These are phyloP conservation scores for Umbelopsis vinacea DNA, from an alignment of 192 early-diverging fungal species.

Conservation along the genomic window DNA sequence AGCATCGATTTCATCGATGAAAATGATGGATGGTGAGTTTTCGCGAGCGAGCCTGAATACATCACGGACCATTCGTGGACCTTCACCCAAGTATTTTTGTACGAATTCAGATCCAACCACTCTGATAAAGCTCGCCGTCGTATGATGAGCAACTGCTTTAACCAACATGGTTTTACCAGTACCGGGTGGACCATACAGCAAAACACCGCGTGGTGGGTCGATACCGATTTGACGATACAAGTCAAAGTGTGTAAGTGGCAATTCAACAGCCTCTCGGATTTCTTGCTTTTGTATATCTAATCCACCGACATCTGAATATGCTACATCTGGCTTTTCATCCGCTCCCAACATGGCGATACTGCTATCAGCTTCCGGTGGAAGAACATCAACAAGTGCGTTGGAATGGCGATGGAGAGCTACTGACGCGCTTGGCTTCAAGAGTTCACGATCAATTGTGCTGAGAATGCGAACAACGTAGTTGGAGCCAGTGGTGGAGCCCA, in stretches of 20 bases:
- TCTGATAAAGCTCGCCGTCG: constrained; percentile 94
- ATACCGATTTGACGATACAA: constrained; percentile 98
- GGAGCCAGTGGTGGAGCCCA: constrained; percentile 89
- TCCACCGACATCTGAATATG: constrained; percentile 83
- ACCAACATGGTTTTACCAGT: constrained; percentile 99
- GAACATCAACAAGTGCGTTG: constrained; percentile 94
- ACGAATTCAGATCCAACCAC: constrained; percentile 98
- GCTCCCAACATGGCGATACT: constrained; percentile 87
- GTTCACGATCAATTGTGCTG: constrained; percentile 95
- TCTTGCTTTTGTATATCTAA: constrained; percentile 93
- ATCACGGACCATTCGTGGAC: constrained; percentile 97
- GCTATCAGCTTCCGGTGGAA: constrained; percentile 95
- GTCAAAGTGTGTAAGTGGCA: constrained; percentile 98
- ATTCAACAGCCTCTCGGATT: constrained; percentile 94
- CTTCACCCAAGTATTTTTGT: constrained; percentile 98
- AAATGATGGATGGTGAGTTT: constrained; percentile 97
- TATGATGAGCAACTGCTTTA: constrained; percentile 99
- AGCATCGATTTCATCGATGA: constrained; percentile 99
- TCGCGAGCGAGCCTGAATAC: constrained; percentile 96
- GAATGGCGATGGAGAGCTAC: constrained; percentile 97
- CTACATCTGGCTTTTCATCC: constrained; percentile 81
- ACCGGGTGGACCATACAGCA: constrained; percentile 98
- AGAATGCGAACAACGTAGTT: constrained; percentile 95
- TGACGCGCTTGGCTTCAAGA: constrained; percentile 92
- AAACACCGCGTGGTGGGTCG: constrained; percentile 97